phyloP scores from a whole-genome alignment of 352 stramenopile genomes.

The Pythium phragmiticola region DNA sequence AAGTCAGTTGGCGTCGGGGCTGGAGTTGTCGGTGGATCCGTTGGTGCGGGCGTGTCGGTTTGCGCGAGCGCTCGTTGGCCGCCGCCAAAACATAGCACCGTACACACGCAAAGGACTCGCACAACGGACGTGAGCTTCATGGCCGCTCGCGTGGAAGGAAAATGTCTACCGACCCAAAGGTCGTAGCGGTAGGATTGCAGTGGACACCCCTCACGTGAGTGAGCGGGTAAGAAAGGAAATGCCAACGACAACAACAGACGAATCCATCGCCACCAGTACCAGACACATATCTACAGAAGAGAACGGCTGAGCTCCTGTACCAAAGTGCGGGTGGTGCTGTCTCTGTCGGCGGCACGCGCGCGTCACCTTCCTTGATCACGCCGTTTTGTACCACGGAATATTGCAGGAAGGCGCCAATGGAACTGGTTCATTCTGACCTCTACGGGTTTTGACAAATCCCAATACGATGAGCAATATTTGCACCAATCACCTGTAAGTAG shows the following conservation, averaged over 20 bases:
- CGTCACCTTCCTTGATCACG: background rate
- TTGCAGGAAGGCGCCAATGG: background rate
- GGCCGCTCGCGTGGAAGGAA: background rate
- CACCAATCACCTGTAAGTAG: background rate
- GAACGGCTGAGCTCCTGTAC: background rate
- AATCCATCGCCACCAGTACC: background rate
- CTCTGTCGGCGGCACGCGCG: conserved; percentile 5
- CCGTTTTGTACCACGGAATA: background rate
- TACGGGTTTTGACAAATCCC: background rate
- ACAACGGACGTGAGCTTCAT: background rate
- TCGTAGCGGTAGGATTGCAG: background rate
- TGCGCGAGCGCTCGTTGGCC: conserved; percentile 6
- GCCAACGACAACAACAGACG: background rate
- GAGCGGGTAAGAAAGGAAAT: conserved; percentile 27
- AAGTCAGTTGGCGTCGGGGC: conserved; percentile 7
- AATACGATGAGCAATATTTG: background rate
- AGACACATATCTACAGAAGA: conserved; percentile 4
- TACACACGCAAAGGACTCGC: conserved; percentile 11
- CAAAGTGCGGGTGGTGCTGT: background rate
- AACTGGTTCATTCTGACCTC: conserved; percentile 1
- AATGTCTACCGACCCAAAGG: conserved; percentile 2
- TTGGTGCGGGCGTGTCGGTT: conserved; percentile 2
- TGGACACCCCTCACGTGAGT: conserved; percentile 20
- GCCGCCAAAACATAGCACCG: background rate
- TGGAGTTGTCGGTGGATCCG: background rate